Evolutionary conservation across 495 filamentous ascomycete genomes (phyloP).

Genomic region (Aspergillus conjunctus): DNA sequence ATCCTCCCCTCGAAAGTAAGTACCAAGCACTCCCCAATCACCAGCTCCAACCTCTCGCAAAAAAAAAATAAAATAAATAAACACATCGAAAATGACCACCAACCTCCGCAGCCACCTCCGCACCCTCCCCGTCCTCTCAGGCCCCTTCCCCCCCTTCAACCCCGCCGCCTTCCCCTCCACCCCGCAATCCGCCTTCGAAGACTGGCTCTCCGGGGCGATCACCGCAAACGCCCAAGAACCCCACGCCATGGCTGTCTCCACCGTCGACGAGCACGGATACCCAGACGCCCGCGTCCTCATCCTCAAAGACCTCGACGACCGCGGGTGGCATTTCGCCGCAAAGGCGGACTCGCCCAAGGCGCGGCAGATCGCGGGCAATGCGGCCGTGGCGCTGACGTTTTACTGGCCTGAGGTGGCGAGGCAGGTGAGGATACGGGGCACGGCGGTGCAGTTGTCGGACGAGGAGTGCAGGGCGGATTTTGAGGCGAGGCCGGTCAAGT

Average conservation of each 20-base stretch:
- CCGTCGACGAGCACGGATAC: conserved; percentile 22
- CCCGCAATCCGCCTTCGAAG: conserved; percentile 22
- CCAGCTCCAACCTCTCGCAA: no score
- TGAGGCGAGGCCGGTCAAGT: conserved; percentile 14
- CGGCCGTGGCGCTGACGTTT: conserved; percentile 20
- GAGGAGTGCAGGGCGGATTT: conserved; percentile 20
- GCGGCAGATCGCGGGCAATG: conserved; percentile 12
- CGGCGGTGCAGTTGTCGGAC: conserved; percentile 9
- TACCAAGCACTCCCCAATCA: no score
- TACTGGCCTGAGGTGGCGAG: conserved; percentile 26
- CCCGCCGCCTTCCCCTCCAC: conserved; percentile 8
- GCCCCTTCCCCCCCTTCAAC: no score
- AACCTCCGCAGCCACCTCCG: no score
- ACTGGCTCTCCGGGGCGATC: conserved; percentile 23
- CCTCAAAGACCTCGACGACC: conserved; percentile 24
- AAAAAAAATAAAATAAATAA: no score
- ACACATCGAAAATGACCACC: no score
- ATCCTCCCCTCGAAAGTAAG: no score
- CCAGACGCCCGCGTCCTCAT: conserved; percentile 27
- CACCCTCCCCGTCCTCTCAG: no score
- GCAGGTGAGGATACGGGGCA: conserved; percentile 20
- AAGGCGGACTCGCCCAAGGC: conserved; percentile 25
- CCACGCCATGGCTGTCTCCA: conserved; percentile 27
- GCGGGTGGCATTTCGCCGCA: conserved; percentile 26
- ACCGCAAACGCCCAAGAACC: conserved; percentile 15